phyloP scores from a whole-genome alignment of 768 basidiomycete genomes.

The Boletus reticuloceps region DNA sequence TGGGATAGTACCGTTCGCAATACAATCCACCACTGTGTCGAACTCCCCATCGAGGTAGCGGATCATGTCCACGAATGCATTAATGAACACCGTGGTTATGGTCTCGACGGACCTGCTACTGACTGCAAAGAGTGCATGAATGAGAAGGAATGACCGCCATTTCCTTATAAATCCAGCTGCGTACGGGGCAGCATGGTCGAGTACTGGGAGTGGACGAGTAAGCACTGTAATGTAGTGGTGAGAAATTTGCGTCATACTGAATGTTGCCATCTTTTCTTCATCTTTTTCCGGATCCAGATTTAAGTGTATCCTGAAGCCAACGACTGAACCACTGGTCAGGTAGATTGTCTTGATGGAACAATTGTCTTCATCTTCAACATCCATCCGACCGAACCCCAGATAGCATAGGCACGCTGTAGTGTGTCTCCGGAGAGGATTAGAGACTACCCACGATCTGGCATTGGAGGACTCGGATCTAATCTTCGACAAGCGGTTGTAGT shows the following conservation, averaged over 20 bases:
- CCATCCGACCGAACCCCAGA: background rate
- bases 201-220: background rate
- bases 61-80: constrained; percentile 12
- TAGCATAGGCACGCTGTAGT: background rate
- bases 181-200: constrained; percentile 1
- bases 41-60: constrained; percentile 6
- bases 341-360: background rate
- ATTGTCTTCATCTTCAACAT: background rate
- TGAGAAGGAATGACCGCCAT: constrained; percentile 9
- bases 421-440: background rate
- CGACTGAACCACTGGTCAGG: background rate
- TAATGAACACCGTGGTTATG: constrained; percentile 4
- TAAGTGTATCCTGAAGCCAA: background rate
- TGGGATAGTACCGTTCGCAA: constrained; percentile 6
- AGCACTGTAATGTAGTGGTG: background rate
- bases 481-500: constrained; percentile 4
- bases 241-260: no score
- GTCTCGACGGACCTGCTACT: background rate
- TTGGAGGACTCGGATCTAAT: background rate
- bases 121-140: constrained; percentile 6
- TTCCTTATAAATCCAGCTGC: constrained; percentile 3
- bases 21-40: constrained; percentile 10
- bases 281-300: no score
- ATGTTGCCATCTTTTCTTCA: no score
- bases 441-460: background rate